Base-by-base conservation (phyloP, 139 green algal species). In the Diplosphaera chodatii region DNA sequence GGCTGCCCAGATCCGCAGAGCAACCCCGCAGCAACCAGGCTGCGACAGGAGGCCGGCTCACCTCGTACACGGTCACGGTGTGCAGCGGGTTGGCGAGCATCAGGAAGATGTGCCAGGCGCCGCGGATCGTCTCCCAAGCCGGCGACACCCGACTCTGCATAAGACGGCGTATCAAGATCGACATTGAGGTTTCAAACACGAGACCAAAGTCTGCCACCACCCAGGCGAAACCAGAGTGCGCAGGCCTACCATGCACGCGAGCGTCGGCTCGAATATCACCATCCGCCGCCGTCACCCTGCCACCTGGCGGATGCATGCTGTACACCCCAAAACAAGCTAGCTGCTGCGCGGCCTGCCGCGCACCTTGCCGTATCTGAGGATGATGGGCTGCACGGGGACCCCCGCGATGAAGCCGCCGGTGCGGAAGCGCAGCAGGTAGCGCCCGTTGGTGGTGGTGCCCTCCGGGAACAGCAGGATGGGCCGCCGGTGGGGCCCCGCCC, bases 401-500 rank as follows among this genome's bases (percentile, higher is more conserved):
- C 90, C 89, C 2, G 91, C 93, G 27, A 98, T 66, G 72, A 98
- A 98, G 8, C 90, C 92, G 2, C 93, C 93, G 4, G 89, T 93
- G 68, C 88, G 91, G 83, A 98, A 98, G 10, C 88, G 88, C 72
- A 98, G 84, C 64, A 98, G 67, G 75, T 86, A 94, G 1, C 73
- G 27, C 15, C 94, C 92, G 74, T 98, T 98, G 32, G 84, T 96
- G 28, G 93, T 98, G 27, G 93, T 98, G 63, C 92, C 93, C 84
- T 87, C 85, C 10, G 84, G 80, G 66, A 93, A 92, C 27, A 92
- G 78, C 64, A 90, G 75, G 71, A 91, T 82, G 23, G 84, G 85
- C 29, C 83, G 75, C 10, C 63, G 59, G 40, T 71, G 25, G 10
- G 68, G 32, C 25, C 62, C 59, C 31, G 65, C 32, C 22, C 81